Conservation (phyloP, 495 filamentous ascomycete species). For the Chaetomidium leptoderma region DNA sequence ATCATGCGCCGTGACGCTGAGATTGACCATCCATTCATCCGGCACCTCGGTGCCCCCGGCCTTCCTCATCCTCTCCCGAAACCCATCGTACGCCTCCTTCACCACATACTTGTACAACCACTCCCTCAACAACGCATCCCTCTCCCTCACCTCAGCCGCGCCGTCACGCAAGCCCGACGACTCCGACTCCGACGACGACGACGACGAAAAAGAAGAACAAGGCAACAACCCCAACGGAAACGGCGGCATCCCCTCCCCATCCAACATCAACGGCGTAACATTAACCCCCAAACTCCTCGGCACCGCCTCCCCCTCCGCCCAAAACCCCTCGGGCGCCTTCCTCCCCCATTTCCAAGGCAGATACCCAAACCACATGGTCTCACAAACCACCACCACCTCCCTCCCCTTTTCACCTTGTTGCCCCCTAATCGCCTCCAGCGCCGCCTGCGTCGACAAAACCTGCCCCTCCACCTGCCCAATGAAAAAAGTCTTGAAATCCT, state of each 20-base stretch:
- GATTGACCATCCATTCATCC: conserved; percentile 23
- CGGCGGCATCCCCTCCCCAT: conserved; percentile 22
- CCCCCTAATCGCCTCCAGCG: too few relatives aligned
- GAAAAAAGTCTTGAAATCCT: too few relatives aligned
- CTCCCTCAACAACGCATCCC: conserved; percentile 13
- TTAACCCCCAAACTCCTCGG: conserved; percentile 25
- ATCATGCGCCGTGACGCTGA: conserved; percentile 27
- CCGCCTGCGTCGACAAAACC: too few relatives aligned
- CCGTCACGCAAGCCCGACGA: too few relatives aligned
- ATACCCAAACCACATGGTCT: conserved; percentile 20
- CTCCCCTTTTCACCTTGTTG: neutral
- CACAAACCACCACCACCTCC: conserved; percentile 27
- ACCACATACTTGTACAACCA: conserved; percentile 15
- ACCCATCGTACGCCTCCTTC: conserved; percentile 15
- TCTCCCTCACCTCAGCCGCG: neutral
- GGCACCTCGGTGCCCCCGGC: conserved; percentile 14
- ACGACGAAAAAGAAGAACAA: too few relatives aligned
- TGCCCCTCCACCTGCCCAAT: too few relatives aligned
- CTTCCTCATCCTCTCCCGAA: conserved; percentile 11
- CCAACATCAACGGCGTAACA: conserved; percentile 25
- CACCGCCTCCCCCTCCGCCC: conserved; percentile 8
- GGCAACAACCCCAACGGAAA: conserved; percentile 15
- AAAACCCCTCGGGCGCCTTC: conserved; percentile 7
- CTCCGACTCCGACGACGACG: too few relatives aligned
- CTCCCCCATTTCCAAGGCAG: conserved; percentile 23